Evolutionary conservation across 148 eudicot species (phyloP), one percentile per base, ranked within the genome.

Genomic region (Polygonum aviculare): DNA sequence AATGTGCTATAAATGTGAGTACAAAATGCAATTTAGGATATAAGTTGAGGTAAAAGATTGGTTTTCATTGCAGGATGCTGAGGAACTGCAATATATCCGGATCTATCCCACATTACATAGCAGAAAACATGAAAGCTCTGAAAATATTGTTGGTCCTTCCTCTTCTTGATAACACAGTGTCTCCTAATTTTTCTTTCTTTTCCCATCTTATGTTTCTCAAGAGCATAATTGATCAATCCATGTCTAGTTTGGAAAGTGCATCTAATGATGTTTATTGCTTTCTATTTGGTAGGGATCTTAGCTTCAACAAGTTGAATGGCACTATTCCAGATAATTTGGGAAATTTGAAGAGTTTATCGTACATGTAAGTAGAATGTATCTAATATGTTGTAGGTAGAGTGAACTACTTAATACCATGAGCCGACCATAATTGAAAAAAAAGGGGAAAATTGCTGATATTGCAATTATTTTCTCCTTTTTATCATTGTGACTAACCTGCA

Each of bases 41-140:
- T 45, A 72, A 31, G 19, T 19, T 39, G 6, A 10, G 18, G 49
- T 15, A 12, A 4, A 36, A 11, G 6, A 26, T 12, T 55, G 7
- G 10, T 31, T 76, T 76, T 55, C 70, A 21, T 74, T 79, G 78
- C 88, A 91, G 97, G 80, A 72, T 84, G 77, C 48, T 91, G 54
- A 83, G 97, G 80, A 84, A 78, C 84, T 91, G 97, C 79, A 89
- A 86, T 40, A 80, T 91, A 40, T 51, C 69, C 65, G 90, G 91
- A 16, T 15, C 72, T 36, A 85, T 91, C 73, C 96, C 91, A 41
- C 16, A 0, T 0, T 71, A 80, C 78, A 33, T 90, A 72, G 71
- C 40, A 19, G 31, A 62, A 22, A 76, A 88, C 82, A 39, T 78
- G 10, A 11, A 31, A 10, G 5, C 3, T 67, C 75, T 88, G 78